phyloP scores from a whole-genome alignment of 2,329 filamentous ascomycete genomes.

The Fusarium sp. region DNA sequence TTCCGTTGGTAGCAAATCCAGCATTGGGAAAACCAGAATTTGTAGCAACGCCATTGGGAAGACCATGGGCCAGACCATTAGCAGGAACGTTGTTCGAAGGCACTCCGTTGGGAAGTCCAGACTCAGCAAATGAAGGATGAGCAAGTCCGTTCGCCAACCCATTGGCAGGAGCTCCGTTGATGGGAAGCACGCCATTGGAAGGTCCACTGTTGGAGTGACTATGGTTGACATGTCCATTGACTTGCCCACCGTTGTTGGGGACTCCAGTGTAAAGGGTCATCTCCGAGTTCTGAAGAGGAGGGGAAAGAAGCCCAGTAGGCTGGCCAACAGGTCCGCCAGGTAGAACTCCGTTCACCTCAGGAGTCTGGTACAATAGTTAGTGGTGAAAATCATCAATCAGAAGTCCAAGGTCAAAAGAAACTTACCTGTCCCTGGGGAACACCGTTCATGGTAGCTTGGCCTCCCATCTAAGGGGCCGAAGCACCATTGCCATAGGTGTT shows the following conservation, averaged over 20 bases:
- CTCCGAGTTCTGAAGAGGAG: background rate
- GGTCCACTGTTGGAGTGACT: background rate
- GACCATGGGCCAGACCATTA: background rate
- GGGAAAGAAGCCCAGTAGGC: slow-evolving; percentile 7
- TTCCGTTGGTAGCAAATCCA: background rate
- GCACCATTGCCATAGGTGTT: slow-evolving; percentile 3
- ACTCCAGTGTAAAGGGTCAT: background rate
- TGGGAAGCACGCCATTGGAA: background rate
- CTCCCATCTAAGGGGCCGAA: slow-evolving; percentile 40
- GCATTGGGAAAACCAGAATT: background rate
- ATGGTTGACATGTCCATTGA: background rate
- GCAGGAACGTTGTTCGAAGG: background rate
- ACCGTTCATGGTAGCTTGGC: slow-evolving; percentile 18
- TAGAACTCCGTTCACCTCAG: background rate
- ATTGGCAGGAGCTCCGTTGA: background rate
- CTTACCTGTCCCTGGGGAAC: slow-evolving; percentile 13
- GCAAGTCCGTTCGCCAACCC: background rate
- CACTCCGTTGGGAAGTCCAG: background rate
- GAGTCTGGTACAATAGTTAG: slow-evolving; percentile 7
- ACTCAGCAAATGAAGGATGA: background rate
- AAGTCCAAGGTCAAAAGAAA: background rate
- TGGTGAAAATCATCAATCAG: background rate
- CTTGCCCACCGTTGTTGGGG: background rate
- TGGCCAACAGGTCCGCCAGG: background rate
- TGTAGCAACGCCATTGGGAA: background rate